A percentile compares a stretch with the other conserved stretches of the same genome.
Evolutionary conservation across 768 basidiomycete species (phyloP).

Genomic region (Sporobolomyces pararoseus): DNA sequence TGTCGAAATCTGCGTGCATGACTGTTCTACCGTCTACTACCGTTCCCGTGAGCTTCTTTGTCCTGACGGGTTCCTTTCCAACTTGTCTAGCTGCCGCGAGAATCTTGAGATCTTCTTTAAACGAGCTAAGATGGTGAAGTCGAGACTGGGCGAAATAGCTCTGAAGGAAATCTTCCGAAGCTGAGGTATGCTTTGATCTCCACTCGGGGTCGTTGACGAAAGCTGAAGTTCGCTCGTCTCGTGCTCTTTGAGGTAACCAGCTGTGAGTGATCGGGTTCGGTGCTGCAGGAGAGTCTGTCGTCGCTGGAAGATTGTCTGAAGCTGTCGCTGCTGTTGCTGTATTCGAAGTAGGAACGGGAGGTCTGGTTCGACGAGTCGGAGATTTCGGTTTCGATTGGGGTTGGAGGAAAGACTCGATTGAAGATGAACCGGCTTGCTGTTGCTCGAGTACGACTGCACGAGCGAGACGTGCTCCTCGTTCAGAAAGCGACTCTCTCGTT

Average conservation of each 20-base stretch:
- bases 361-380: not conserved
- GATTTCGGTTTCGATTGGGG: not conserved
- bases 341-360: not conserved
- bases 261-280: conserved; percentile 15
- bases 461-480: conserved; percentile 27
- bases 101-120: conserved; percentile 82
- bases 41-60: conserved; percentile 37
- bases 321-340: not conserved
- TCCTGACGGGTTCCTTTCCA: conserved; percentile 55
- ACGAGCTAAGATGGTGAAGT: conserved; percentile 83
- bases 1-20: conserved; percentile 67
- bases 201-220: conserved; percentile 80
- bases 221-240: conserved; percentile 58
- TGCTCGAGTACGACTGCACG: conserved; percentile 2
- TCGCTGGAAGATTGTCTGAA: conserved; percentile 19
- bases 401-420: conserved; percentile 15
- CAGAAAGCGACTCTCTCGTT: conserved; percentile 29
- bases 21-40: conserved; percentile 52
- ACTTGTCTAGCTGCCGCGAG: conserved; percentile 77
- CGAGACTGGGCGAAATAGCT: conserved; percentile 76
- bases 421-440: not conserved
- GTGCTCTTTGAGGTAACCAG: conserved; percentile 57
- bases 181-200: conserved; percentile 81
- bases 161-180: conserved; percentile 73
- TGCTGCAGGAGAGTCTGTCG: conserved; percentile 22